Percentiles rank a stretch among this genome's conserved stretches.
Evolutionary conservation across 140 eudicot genomes (phyloP).

Genomic region (Oenanthe javanica): DNA sequence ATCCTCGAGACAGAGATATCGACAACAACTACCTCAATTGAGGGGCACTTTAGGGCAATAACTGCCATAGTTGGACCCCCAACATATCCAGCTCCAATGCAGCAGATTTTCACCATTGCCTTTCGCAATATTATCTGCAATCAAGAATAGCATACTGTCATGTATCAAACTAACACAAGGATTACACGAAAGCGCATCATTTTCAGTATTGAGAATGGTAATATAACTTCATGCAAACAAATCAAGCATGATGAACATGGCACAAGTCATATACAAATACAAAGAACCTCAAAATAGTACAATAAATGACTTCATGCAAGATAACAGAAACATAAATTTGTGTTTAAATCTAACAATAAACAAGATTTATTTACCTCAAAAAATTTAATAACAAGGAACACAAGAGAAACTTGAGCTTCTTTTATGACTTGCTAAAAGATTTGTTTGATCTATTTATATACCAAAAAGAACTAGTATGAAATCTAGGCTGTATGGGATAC

Average conservation of each 20-base stretch:
- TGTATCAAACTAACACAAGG: neutral
- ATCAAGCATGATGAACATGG: too few relatives aligned
- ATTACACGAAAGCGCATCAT: neutral
- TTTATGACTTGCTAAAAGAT: neutral
- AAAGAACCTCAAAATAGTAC: neutral
- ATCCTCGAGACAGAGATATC: neutral
- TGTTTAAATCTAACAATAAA: neutral
- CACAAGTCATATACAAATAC: too few relatives aligned
- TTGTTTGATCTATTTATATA: constrained; percentile 26
- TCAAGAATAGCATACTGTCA: neutral
- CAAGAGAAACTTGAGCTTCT: neutral
- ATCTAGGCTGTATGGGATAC: constrained; percentile 3
- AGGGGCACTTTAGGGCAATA: constrained; percentile 66
- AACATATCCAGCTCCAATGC: constrained; percentile 79
- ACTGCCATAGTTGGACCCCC: constrained; percentile 87
- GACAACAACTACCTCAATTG: constrained; percentile 18
- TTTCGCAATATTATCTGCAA: constrained; percentile 1
- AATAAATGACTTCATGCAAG: neutral
- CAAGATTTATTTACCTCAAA: neutral
- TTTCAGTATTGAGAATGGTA: neutral
- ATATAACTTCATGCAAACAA: neutral
- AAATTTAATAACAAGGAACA: neutral
- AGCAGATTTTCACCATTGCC: constrained; percentile 67
- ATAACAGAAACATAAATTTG: neutral
- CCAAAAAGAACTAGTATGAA: constrained; percentile 14